Base-by-base conservation (phyloP, 805 yeast species). In the Monosporozyma solicola region DNA sequence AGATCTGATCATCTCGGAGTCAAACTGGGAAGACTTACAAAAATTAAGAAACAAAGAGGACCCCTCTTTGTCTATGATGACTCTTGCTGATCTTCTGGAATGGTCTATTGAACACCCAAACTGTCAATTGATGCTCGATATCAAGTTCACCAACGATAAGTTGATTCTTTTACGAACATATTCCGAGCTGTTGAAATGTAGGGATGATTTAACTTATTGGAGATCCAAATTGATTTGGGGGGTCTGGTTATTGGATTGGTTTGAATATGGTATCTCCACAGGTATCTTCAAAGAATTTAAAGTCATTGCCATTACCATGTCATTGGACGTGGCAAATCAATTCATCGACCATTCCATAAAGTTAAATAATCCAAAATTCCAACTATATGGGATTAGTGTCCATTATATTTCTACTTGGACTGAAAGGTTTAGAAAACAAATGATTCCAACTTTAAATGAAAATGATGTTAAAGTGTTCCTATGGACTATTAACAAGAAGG, bases 351-450 rank as follows among this genome's bases (percentile, higher is more conserved):
- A 76, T 46, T 71, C 77, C 29, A 57, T 66, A 45, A 57, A 69
- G 46, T 57, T 74, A 41, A 69, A 73, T 8, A 59, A 69, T 49
- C 57, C 63, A 20, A 79, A 79, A 59, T 74, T 73, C 59, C 81
- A 79, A 65, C 73, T 83, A 51, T 72, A 74, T 31, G 86, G 83
- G 33, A 77, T 84, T 44, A 83, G 89, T 13, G 51, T 72, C 11
- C 63, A 72, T 37, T 50, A 68, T 72, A 61, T 74, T 61, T 72
- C 75, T 61, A 75, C 79, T 63, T 73, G 77, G 80, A 73, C 69
- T 3, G 59, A 51, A 57, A 73, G 55, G 62, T 79, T 63, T 57
- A 62, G 55, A 54, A 54, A 54, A 0, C 24, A 57, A 2, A 46
- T 65, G 50, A 59, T 73, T n/a, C 69, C 67, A 1, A 56, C 63